A percentile compares a stretch with the other conserved stretches of the same genome.
Conservation (phyloP, 345 rosid genomes). For the Ceriops zippeliana region DNA sequence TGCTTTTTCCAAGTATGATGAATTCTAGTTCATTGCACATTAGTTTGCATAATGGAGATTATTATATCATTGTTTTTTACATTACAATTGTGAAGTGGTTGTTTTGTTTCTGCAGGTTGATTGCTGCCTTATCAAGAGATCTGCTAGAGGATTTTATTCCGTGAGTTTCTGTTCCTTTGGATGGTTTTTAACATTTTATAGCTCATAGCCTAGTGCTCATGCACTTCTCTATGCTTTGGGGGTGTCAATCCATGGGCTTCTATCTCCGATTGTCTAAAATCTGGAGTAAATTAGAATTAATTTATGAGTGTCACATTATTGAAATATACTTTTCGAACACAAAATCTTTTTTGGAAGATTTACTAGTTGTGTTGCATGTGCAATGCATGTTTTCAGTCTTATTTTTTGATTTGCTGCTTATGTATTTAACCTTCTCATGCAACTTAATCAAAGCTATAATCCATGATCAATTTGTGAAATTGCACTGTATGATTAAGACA, state of each 20-base stretch:
- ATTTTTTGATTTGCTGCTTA: too few species aligned
- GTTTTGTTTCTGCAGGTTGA: slow-evolving; percentile 49
- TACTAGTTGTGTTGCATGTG: too few species aligned
- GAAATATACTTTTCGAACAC: too few species aligned
- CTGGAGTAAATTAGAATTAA: neutral
- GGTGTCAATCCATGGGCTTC: neutral
- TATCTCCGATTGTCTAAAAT: neutral
- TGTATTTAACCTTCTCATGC: too few species aligned
- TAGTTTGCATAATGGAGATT: neutral
- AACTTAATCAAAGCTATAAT: too few species aligned
- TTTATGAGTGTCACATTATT: neutral
- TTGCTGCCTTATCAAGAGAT: slow-evolving; percentile 85
- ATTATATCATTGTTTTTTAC: neutral
- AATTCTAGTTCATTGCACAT: too few species aligned
- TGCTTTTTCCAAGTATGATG: too few species aligned
- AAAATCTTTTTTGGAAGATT: too few species aligned
- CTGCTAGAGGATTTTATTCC: slow-evolving; percentile 60
- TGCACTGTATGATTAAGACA: too few species aligned
- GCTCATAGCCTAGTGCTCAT: neutral
- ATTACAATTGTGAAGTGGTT: neutral
- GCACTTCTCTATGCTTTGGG: neutral
- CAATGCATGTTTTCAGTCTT: too few species aligned
- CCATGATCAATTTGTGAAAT: too few species aligned
- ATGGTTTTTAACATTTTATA: neutral
- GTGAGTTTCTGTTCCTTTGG: slow-evolving; percentile 43